Percentiles rank a stretch among this genome's conserved stretches.
phyloP scores from a whole-genome alignment of 2,329 filamentous ascomycete genomes.

The Nothophaeocryptopus gaeumannii region DNA sequence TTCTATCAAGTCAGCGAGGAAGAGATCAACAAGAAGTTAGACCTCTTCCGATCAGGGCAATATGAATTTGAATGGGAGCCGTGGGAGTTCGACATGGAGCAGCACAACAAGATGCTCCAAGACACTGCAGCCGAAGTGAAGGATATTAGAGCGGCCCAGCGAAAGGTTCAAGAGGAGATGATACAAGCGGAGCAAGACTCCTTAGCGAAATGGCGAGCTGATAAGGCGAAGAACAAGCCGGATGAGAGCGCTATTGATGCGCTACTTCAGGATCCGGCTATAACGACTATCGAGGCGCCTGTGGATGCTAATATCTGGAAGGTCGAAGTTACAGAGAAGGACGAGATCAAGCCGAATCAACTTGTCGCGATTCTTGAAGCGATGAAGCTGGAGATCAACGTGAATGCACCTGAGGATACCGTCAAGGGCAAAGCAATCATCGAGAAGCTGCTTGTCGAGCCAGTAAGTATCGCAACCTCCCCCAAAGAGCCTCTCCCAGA shows the following conservation, averaged over 20 bases:
- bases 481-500: background rate
- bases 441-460: constrained; percentile 44
- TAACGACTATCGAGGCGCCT: constrained; percentile 41
- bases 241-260: constrained; percentile 51
- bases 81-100: constrained; percentile 54
- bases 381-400: constrained; percentile 49
- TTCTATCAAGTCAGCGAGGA: constrained; percentile 54
- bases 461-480: constrained; percentile 23
- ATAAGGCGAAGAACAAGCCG: constrained; percentile 44
- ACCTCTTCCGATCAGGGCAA: constrained; percentile 49
- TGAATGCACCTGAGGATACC: constrained; percentile 38
- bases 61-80: constrained; percentile 54
- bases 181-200: constrained; percentile 48
- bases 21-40: constrained; percentile 51
- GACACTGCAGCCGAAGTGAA: constrained; percentile 49
- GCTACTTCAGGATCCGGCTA: constrained; percentile 41
- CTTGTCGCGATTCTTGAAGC: constrained; percentile 45
- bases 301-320: constrained; percentile 48
- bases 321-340: constrained; percentile 40
- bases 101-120: constrained; percentile 51
- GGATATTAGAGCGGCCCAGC: constrained; percentile 46
- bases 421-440: constrained; percentile 29
- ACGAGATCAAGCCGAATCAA: constrained; percentile 35
- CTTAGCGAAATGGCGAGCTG: constrained; percentile 42
- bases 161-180: constrained; percentile 49